Conservation (phyloP, 495 filamentous ascomycete genomes). For the Lepraria neglecta region DNA sequence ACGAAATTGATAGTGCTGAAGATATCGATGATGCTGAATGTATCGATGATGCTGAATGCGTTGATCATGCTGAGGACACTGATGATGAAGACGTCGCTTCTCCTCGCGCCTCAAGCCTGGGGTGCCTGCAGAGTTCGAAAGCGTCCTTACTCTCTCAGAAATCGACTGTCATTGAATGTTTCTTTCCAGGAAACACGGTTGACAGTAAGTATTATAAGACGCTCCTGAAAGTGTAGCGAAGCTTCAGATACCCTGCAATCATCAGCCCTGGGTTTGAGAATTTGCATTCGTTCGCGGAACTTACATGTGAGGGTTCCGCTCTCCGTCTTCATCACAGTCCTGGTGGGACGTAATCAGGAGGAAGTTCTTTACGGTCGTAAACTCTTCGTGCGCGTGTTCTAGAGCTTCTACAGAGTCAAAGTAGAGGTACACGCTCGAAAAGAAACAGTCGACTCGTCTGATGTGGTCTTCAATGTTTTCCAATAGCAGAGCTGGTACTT, state of each 20-base stretch:
- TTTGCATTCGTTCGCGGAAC: neutral
- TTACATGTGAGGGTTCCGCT: conserved; percentile 29
- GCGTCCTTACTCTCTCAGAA: conserved; percentile 22
- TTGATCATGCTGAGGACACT: no score
- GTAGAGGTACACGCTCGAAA: conserved; percentile 21
- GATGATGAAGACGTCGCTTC: conserved; percentile 1
- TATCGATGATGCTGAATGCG: no score
- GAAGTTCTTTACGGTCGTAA: conserved; percentile 18
- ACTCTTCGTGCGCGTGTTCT: conserved; percentile 7
- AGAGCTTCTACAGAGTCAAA: conserved; percentile 18
- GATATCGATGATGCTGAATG: no score
- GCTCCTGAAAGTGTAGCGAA: neutral
- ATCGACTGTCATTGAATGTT: conserved; percentile 23
- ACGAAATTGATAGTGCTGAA: no score
- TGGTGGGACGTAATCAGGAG: conserved; percentile 32
- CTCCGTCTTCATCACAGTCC: conserved; percentile 32
- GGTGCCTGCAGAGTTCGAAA: conserved; percentile 11
- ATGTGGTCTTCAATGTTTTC: conserved; percentile 31
- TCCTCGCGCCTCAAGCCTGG: conserved; percentile 16
- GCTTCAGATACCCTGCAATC: conserved; percentile 16
- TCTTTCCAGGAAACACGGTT: conserved; percentile 21
- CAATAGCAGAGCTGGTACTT: conserved; percentile 27
- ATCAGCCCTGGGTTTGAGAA: conserved; percentile 4
- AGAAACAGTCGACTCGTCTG: conserved; percentile 25
- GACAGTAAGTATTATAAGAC: conserved; percentile 19